Conservation (phyloP, 331 rosid species). For the Rhamnella rubrinervis region DNA sequence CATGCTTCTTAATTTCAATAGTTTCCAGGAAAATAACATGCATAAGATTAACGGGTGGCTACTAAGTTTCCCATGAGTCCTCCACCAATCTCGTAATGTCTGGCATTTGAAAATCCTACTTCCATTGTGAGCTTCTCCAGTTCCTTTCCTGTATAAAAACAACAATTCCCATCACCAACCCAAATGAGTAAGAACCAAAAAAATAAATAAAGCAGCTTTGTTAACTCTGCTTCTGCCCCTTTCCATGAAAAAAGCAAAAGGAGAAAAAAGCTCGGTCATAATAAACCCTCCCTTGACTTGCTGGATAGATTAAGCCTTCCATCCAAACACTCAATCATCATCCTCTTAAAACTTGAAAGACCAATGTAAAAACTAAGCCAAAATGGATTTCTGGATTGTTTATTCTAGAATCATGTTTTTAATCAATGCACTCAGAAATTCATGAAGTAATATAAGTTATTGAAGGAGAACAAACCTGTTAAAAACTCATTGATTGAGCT, state of each 20-base stretch:
- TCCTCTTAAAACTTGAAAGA: too few species aligned
- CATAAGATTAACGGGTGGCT: constrained; percentile 47
- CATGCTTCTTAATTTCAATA: too few species aligned
- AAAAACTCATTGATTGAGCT: constrained; percentile 71
- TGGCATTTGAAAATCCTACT: constrained; percentile 73
- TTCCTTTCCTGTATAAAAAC: constrained; percentile 62
- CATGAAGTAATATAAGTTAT: background rate
- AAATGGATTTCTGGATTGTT: background rate
- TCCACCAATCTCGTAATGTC: constrained; percentile 74
- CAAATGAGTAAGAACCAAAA: background rate
- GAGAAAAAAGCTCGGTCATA: too few species aligned
- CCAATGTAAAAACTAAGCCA: too few species aligned
- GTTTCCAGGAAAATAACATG: background rate
- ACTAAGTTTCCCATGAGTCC: constrained; percentile 91
- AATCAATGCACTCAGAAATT: background rate
- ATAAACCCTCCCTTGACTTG: too few species aligned
- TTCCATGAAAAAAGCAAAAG: too few species aligned
- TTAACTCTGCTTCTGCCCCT: background rate
- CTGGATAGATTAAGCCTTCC: background rate
- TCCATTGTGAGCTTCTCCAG: constrained; percentile 77
- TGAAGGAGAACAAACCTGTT: constrained; percentile 55
- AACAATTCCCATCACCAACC: constrained; percentile 3
- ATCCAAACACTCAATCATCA: too few species aligned
- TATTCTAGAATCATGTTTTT: background rate
- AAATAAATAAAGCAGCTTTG: background rate